Conservation (phyloP, 345 rosid genomes). For the Euclidium syriacum region DNA sequence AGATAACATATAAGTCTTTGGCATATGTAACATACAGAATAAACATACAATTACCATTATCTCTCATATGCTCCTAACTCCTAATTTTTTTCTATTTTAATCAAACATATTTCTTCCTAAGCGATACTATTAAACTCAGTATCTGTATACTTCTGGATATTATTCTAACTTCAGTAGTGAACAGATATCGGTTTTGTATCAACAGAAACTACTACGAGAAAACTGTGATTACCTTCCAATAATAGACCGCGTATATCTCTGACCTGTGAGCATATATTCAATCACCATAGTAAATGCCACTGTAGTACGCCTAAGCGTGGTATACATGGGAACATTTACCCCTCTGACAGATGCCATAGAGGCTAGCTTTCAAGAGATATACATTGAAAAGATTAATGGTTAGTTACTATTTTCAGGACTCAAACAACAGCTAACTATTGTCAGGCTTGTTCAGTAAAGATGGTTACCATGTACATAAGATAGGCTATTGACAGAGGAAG, state of each 20-base stretch:
- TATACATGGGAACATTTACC: conserved; percentile 99
- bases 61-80: not conserved
- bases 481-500: conserved; percentile 74
- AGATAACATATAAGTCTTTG: not conserved
- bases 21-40: not conserved
- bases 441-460: conserved; percentile 2
- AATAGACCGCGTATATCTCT: conserved; percentile 63
- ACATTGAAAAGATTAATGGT: conserved; percentile 15
- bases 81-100: not conserved
- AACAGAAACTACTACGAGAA: not conserved
- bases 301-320: conserved; percentile 94
- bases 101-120: conserved; percentile 2
- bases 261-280: conserved; percentile 78
- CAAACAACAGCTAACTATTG: not conserved
- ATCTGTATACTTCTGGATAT: not conserved
- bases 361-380: conserved; percentile 63
- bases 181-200: not conserved
- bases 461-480: conserved; percentile 86
- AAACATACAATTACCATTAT: conserved; percentile 1
- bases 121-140: not conserved
- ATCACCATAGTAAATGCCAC: conserved; percentile 90
- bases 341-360: conserved; percentile 95
- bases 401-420: not conserved
- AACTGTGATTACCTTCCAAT: conserved; percentile 61
- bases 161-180: not conserved